These are phyloP conservation scores for Russula sp. DNA, from an alignment of 768 basidiomycete species.

Conservation along the genomic window DNA sequence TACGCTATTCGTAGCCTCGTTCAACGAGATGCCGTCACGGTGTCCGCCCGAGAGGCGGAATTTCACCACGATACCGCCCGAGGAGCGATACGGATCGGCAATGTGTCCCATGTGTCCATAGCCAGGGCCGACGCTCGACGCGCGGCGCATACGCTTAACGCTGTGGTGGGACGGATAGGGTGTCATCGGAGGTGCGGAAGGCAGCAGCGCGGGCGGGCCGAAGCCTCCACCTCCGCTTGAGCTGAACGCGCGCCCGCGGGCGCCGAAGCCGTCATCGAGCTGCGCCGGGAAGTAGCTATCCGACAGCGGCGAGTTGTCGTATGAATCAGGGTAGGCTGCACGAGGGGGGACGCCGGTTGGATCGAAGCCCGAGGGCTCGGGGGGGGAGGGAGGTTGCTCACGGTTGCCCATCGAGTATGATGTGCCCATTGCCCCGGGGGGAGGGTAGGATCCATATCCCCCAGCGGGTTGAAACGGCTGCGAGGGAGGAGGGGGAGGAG, in stretches of 20 bases:
- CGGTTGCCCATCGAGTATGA: slow-evolving; percentile 14
- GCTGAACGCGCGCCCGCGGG: slow-evolving; percentile 19
- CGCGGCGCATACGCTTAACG: slow-evolving; percentile 14
- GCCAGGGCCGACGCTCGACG: slow-evolving; percentile 20
- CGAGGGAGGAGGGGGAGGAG: neutral
- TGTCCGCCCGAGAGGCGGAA: slow-evolving; percentile 19
- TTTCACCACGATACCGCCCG: slow-evolving; percentile 10
- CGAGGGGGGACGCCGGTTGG: slow-evolving; percentile 1
- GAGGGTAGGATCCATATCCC: slow-evolving; percentile 1
- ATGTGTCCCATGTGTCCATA: neutral
- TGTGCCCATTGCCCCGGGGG: slow-evolving; percentile 7
- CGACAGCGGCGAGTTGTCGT: slow-evolving; percentile 20
- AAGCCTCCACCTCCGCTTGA: slow-evolving; percentile 12
- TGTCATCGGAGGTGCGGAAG: slow-evolving; percentile 17
- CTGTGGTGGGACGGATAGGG: slow-evolving; percentile 16
- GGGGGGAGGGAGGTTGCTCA: slow-evolving; percentile 12
- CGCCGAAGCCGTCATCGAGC: slow-evolving; percentile 10
- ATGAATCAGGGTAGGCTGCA: slow-evolving; percentile 15
- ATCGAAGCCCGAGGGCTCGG: slow-evolving; percentile 8
- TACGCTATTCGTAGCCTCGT: slow-evolving; percentile 12
- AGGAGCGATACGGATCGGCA: slow-evolving; percentile 1
- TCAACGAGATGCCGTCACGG: slow-evolving; percentile 18
- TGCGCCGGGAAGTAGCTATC: slow-evolving; percentile 15
- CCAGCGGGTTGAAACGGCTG: slow-evolving; percentile 6
- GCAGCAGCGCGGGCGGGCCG: slow-evolving; percentile 12